A percentile compares a stretch with the other conserved stretches of the same genome.
Evolutionary conservation across 2,329 filamentous ascomycete genomes (phyloP).

Genomic region (Scopulariopsis brevicaulis): DNA sequence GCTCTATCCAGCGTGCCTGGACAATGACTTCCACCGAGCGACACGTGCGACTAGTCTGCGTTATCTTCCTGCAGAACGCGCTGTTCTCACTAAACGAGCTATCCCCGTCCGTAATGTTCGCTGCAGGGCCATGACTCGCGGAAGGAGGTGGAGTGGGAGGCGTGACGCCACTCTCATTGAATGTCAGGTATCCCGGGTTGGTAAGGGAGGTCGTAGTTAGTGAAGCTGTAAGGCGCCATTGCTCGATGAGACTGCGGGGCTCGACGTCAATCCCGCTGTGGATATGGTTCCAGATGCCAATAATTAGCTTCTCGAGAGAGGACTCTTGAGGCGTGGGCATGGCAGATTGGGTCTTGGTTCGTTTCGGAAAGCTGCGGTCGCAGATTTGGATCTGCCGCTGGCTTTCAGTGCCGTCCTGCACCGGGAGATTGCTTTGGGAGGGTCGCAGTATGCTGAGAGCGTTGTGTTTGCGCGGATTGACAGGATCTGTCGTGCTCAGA

Average conservation of each 20-base stretch:
- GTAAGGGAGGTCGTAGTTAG: not conserved
- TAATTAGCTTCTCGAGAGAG: slow-evolving; percentile 17
- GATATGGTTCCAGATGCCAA: slow-evolving; percentile 20
- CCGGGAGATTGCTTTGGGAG: not conserved
- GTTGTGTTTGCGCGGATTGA: not conserved
- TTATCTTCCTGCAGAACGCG: slow-evolving; percentile 18
- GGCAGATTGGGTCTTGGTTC: slow-evolving; percentile 14
- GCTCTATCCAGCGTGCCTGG: slow-evolving; percentile 44
- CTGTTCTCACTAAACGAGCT: slow-evolving; percentile 18
- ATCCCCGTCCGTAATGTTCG: not conserved
- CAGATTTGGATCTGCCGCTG: slow-evolving; percentile 14
- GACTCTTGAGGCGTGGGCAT: slow-evolving; percentile 4
- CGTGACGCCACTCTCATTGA: no score
- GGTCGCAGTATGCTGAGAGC: not conserved
- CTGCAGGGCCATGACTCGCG: not conserved
- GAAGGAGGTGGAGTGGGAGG: not conserved
- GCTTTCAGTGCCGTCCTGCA: slow-evolving; percentile 4
- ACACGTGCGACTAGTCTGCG: slow-evolving; percentile 34
- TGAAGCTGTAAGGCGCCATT: slow-evolving; percentile 11
- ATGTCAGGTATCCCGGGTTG: not conserved
- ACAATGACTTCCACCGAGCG: slow-evolving; percentile 46
- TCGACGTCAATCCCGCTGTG: slow-evolving; percentile 16
- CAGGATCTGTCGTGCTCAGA: not conserved
- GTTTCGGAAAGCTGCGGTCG: slow-evolving; percentile 11
- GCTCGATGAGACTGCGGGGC: slow-evolving; percentile 15